Evolutionary conservation across 495 filamentous ascomycete genomes (phyloP).

Genomic region (Xylaria flabelliformis): DNA sequence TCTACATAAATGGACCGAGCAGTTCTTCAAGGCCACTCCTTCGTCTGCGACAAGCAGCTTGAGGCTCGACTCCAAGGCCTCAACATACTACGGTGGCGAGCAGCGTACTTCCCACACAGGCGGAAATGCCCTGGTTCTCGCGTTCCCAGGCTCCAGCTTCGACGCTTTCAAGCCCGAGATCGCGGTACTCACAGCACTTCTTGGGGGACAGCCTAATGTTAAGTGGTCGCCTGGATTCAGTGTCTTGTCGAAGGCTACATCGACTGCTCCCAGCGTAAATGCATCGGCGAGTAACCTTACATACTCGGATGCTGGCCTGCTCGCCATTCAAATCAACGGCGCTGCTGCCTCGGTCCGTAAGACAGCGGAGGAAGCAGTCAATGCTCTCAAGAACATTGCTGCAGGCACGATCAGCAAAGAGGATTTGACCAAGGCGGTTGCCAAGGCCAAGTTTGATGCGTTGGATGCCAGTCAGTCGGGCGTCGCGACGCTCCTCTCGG

Average conservation of each 20-base stretch:
- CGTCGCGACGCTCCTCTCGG: conserved; percentile 52
- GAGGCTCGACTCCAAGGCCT: conserved; percentile 54
- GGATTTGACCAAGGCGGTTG: conserved; percentile 87
- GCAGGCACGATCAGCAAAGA: conserved; percentile 78
- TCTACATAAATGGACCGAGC: conserved; percentile 86
- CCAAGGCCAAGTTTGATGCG: conserved; percentile 91
- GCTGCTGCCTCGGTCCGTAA: conserved; percentile 67
- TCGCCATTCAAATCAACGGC: conserved; percentile 80
- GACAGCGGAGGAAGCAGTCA: conserved; percentile 68
- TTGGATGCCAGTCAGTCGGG: conserved; percentile 84
- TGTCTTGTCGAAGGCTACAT: conserved; percentile 77
- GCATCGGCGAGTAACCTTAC: conserved; percentile 75
- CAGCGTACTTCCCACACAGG: conserved; percentile 79
- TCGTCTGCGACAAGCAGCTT: conserved; percentile 40
- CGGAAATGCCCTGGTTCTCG: conserved; percentile 82
- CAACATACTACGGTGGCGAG: conserved; percentile 94
- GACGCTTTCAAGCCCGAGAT: conserved; percentile 85
- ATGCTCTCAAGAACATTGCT: conserved; percentile 79
- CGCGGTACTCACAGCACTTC: conserved; percentile 84
- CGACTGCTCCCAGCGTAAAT: conserved; percentile 67
- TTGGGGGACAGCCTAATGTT: conserved; percentile 88
- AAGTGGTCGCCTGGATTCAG: conserved; percentile 97
- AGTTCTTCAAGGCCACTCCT: conserved; percentile 77
- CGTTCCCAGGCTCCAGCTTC: conserved; percentile 87
- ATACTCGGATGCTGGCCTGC: conserved; percentile 94